A percentile compares a stretch with the other conserved stretches of the same genome.
Conservation (phyloP, 768 basidiomycete species). For the Solioccasus polychromus region DNA sequence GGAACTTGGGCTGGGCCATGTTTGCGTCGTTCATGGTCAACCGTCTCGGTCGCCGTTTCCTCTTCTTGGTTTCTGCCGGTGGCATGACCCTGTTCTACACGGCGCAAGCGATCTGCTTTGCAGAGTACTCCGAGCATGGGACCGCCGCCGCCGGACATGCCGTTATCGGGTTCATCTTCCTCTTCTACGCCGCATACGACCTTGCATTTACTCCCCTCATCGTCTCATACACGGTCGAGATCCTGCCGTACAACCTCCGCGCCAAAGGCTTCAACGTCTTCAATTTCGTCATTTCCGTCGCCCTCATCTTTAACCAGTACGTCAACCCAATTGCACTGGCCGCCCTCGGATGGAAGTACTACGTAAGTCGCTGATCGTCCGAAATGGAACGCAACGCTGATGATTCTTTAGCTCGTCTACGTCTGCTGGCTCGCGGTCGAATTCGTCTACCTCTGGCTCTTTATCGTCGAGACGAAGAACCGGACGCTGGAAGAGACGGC, state of each 20-base stretch:
- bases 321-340: constrained; percentile 78
- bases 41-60: constrained; percentile 61
- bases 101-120: constrained; percentile 65
- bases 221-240: constrained; percentile 85
- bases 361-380: constrained; percentile 37
- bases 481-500: constrained; percentile 81
- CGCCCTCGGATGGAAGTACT: constrained; percentile 71
- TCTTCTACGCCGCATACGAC: constrained; percentile 78
- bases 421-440: constrained; percentile 69
- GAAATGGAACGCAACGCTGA: background rate
- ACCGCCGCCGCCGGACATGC: constrained; percentile 53
- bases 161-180: constrained; percentile 81
- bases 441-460: constrained; percentile 62
- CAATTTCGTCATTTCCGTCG: constrained; percentile 72
- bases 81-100: constrained; percentile 67
- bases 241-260: constrained; percentile 77
- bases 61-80: constrained; percentile 60
- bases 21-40: constrained; percentile 61
- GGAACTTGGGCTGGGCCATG: constrained; percentile 68
- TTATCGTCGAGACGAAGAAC: constrained; percentile 68
- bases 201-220: constrained; percentile 85
- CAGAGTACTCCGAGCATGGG: constrained; percentile 47
- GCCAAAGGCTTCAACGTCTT: constrained; percentile 85
- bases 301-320: constrained; percentile 89
- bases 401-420: constrained; percentile 53